phyloP scores from a whole-genome alignment of 2,329 filamentous ascomycete genomes.

The Penicillium sp. region DNA sequence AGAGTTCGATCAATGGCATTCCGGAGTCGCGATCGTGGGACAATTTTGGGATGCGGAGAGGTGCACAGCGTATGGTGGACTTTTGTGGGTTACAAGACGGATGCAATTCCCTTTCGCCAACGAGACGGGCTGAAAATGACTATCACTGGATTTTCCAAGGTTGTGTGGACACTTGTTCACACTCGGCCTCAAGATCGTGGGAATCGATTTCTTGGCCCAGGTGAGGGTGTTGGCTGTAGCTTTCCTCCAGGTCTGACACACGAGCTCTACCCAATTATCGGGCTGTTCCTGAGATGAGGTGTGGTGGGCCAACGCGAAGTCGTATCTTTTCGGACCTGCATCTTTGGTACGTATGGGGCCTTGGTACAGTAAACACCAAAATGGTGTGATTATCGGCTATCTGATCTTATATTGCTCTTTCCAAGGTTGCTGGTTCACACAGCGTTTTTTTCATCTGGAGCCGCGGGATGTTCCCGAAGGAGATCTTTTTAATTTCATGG shows the following conservation, averaged over 20 bases:
- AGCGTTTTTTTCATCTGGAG: background rate
- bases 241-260: background rate
- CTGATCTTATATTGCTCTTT: background rate
- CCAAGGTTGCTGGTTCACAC: background rate
- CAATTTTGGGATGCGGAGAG: constrained; percentile 8
- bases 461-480: background rate
- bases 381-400: constrained; percentile 1
- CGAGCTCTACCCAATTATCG: background rate
- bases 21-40: background rate
- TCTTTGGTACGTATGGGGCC: constrained; percentile 7
- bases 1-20: constrained; percentile 4
- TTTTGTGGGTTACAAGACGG: background rate
- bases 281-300: background rate
- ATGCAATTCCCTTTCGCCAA: background rate
- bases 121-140: background rate
- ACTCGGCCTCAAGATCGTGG: background rate
- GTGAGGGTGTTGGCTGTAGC: background rate
- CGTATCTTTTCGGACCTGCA: background rate
- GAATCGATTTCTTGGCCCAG: background rate
- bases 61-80: background rate
- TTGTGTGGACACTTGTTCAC: background rate
- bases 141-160: background rate
- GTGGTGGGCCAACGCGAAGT: background rate
- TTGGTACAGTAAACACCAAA: background rate
- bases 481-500: background rate